Evolutionary conservation across 2,329 filamentous ascomycete species (phyloP).

Genomic region (Hymenoscyphus linearis): DNA sequence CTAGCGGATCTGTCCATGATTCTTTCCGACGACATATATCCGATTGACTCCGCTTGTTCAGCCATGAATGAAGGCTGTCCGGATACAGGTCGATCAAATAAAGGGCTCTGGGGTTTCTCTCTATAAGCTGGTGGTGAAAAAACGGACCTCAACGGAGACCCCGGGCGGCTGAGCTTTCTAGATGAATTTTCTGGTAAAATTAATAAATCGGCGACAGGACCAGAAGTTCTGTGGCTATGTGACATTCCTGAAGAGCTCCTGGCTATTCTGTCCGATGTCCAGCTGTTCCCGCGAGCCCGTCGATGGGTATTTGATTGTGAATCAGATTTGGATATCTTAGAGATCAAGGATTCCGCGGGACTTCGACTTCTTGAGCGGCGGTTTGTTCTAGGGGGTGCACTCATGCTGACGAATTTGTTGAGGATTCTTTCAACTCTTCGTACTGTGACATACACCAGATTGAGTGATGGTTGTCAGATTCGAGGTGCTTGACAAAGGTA

Average conservation of each 20-base stretch:
- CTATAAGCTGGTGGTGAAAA: neutral
- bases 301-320: conserved; percentile 5
- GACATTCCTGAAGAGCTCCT: conserved; percentile 4
- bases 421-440: neutral
- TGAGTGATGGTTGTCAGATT: neutral
- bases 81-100: neutral
- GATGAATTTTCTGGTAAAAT: neutral
- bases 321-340: conserved; percentile 1
- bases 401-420: conserved; percentile 3
- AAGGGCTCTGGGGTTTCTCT: neutral
- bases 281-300: conserved; percentile 3
- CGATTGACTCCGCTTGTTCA: neutral
- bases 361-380: conserved; percentile 6
- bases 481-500: neutral
- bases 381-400: neutral
- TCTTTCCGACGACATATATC: neutral
- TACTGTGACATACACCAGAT: neutral
- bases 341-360: conserved; percentile 5
- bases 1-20: neutral
- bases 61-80: neutral
- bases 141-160: neutral
- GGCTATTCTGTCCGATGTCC: conserved; percentile 3
- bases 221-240: conserved; percentile 5
- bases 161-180: neutral
- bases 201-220: conserved; percentile 8